Evolutionary conservation across 768 basidiomycete species (phyloP).

Genomic region (Phlegmacium glaucopus): DNA sequence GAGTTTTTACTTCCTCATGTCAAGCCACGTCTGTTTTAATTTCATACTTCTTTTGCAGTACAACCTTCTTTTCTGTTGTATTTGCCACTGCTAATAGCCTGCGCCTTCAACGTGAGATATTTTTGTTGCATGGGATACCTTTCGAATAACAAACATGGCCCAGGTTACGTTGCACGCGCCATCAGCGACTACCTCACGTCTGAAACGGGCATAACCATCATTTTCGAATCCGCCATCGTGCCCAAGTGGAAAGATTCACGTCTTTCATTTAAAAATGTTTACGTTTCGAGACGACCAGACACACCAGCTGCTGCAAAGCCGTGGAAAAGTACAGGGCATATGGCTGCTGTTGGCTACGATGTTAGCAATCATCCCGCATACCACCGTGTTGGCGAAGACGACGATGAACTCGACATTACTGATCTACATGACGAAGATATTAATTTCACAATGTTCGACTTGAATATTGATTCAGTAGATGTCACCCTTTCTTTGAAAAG

Average conservation of each 20-base stretch:
- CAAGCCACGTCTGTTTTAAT: background rate
- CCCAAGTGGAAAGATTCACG: slow-evolving; percentile 97
- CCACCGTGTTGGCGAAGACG: slow-evolving; percentile 49
- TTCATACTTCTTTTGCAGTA: slow-evolving; percentile 41
- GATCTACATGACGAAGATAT: slow-evolving; percentile 46
- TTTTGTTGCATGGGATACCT: background rate
- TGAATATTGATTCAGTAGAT: slow-evolving; percentile 93
- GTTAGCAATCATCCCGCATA: slow-evolving; percentile 74
- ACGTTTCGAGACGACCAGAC: slow-evolving; percentile 76
- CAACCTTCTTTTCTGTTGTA: slow-evolving; percentile 93
- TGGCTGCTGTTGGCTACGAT: slow-evolving; percentile 69
- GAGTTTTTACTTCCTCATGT: slow-evolving; percentile 27
- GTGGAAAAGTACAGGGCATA: slow-evolving; percentile 36
- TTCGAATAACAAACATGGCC: slow-evolving; percentile 1
- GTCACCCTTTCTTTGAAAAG: slow-evolving; percentile 87
- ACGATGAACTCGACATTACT: slow-evolving; percentile 50
- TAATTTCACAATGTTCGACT: slow-evolving; percentile 89
- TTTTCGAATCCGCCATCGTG: slow-evolving; percentile 97
- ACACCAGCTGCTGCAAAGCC: slow-evolving; percentile 5
- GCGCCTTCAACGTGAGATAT: slow-evolving; percentile 66
- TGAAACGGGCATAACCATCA: slow-evolving; percentile 90
- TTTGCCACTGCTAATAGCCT: slow-evolving; percentile 89
- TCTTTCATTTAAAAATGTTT: slow-evolving; percentile 96
- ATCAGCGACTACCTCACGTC: slow-evolving; percentile 93
- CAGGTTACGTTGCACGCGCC: slow-evolving; percentile 80